These are phyloP conservation scores for Pugionium dolabratum DNA, from an alignment of 345 rosid genomes.

Conservation along the genomic window DNA sequence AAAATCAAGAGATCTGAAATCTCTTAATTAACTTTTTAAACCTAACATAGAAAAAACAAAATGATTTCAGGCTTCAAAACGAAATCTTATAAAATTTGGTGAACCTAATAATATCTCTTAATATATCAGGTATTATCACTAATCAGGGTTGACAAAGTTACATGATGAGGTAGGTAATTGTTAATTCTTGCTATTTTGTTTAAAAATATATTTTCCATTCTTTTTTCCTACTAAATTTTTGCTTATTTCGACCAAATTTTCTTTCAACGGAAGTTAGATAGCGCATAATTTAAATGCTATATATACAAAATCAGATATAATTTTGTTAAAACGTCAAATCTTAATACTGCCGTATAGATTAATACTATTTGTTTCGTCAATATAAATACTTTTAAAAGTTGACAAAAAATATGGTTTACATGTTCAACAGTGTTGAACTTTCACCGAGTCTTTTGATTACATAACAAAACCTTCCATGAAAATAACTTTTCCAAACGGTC, in stretches of 20 bases:
- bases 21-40: neutral
- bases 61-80: neutral
- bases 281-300: slow-evolving; percentile 15
- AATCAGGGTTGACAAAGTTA: neutral
- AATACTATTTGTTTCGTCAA: slow-evolving; percentile 2
- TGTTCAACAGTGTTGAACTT: slow-evolving; percentile 2
- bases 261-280: slow-evolving; percentile 16
- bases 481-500: slow-evolving; percentile 30
- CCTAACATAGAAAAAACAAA: neutral
- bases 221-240: neutral
- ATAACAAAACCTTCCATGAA: neutral
- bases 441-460: slow-evolving; percentile 15
- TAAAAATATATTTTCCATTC: neutral
- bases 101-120: neutral
- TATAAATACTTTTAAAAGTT: slow-evolving; percentile 10
- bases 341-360: too few species aligned
- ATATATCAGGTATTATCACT: neutral
- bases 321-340: neutral
- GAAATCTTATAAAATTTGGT: neutral
- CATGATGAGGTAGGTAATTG: neutral
- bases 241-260: slow-evolving; percentile 5
- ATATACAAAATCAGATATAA: neutral
- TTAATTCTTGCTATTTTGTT: slow-evolving; percentile 4
- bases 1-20: neutral
- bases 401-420: neutral